A percentile compares a stretch with the other conserved stretches of the same genome.
These are phyloP conservation scores for Heliamphora exappendiculata DNA, from an alignment of 148 eudicot genomes.

Conservation along the genomic window DNA sequence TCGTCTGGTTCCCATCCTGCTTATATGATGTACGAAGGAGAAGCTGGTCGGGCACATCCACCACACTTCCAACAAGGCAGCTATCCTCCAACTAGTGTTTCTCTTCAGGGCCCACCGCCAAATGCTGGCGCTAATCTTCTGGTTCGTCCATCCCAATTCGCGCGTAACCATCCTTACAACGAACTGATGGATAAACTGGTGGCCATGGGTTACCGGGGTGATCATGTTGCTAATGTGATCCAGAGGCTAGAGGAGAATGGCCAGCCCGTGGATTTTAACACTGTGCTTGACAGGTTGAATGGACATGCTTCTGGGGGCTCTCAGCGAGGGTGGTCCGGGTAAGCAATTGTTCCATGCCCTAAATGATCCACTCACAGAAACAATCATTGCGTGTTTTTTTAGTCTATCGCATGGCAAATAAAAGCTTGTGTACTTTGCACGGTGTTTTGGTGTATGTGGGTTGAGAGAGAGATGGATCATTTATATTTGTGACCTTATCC, in stretches of 20 bases:
- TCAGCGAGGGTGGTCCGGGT: conserved; percentile 76
- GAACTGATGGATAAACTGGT: conserved; percentile 89
- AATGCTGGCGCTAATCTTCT: conserved; percentile 32
- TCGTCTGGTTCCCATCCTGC: conserved; percentile 53
- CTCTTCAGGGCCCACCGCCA: conserved; percentile 42
- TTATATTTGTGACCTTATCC: conserved; percentile 29
- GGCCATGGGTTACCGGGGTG: conserved; percentile 92
- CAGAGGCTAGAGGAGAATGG: conserved; percentile 95
- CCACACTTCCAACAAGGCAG: conserved; percentile 50
- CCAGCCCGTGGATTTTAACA: conserved; percentile 75
- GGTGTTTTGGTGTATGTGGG: conserved; percentile 32
- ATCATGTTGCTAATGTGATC: conserved; percentile 66
- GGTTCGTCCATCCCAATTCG: conserved; percentile 53
- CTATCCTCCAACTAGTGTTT: conserved; percentile 49
- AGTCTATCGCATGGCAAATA: conserved; percentile 31
- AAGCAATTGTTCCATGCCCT: neutral
- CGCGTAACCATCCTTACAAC: conserved; percentile 71
- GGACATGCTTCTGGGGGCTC: conserved; percentile 74
- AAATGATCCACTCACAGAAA: neutral
- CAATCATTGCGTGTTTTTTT: conserved; percentile 26
- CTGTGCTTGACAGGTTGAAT: conserved; percentile 86
- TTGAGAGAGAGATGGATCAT: conserved; percentile 24
- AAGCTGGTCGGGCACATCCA: conserved; percentile 41
- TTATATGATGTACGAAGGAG: conserved; percentile 64
- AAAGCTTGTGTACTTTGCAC: conserved; percentile 26